Evolutionary conservation across 139 green algal species (phyloP).

Genomic region (Trebouxia sp.): DNA sequence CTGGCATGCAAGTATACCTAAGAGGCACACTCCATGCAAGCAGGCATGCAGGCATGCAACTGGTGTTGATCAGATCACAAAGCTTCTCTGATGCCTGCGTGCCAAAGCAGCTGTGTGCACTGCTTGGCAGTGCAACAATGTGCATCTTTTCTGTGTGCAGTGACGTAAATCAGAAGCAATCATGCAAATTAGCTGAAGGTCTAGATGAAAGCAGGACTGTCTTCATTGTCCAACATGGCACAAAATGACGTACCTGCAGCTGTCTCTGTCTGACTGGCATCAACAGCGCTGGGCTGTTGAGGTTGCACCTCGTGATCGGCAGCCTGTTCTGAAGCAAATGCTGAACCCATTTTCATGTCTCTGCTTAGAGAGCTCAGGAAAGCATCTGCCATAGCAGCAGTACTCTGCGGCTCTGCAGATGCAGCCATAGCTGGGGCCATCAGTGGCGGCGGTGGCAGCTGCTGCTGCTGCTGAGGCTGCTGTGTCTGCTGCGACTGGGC

Average conservation of each 20-base stretch:
- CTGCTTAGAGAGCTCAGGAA: conserved; percentile 51
- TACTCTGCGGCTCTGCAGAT: conserved; percentile 23
- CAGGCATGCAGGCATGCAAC: neutral
- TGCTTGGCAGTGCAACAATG: too few species aligned
- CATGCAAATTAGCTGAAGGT: too few species aligned
- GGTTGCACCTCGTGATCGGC: neutral
- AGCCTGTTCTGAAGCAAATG: neutral
- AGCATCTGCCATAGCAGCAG: conserved; percentile 34
- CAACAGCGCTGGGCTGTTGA: neutral
- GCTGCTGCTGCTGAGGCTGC: conserved; percentile 26
- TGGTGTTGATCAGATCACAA: too few species aligned
- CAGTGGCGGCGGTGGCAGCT: conserved; percentile 24
- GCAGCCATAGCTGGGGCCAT: neutral
- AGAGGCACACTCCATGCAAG: neutral
- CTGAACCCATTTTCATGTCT: neutral
- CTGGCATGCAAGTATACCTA: neutral
- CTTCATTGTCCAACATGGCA: too few species aligned
- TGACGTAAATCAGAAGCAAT: too few species aligned
- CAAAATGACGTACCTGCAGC: too few species aligned
- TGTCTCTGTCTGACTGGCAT: too few species aligned
- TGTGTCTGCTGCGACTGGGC: neutral
- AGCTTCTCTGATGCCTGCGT: too few species aligned
- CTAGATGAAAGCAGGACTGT: too few species aligned
- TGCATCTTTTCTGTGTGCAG: too few species aligned
- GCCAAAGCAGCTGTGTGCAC: too few species aligned